These are phyloP conservation scores for Platismatia glauca DNA, from an alignment of 495 filamentous ascomycete species.

Conservation along the genomic window DNA sequence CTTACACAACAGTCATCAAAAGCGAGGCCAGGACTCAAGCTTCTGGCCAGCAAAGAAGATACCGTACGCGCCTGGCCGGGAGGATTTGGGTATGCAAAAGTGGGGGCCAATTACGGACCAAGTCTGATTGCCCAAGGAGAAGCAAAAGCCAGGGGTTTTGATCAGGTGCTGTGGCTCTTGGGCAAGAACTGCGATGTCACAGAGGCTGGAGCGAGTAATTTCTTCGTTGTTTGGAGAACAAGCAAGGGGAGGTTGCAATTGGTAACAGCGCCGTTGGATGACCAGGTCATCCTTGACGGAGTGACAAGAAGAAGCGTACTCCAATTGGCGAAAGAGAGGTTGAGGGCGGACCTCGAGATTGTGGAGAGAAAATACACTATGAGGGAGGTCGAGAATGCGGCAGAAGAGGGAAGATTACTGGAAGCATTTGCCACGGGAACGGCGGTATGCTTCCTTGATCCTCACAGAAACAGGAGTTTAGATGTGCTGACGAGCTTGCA, in stretches of 20 bases:
- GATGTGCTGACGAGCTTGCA: conserved; percentile 24
- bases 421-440: conserved; percentile 85
- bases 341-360: conserved; percentile 56
- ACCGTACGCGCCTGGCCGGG: conserved; percentile 86
- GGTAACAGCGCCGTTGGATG: conserved; percentile 72
- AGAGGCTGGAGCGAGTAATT: conserved; percentile 86
- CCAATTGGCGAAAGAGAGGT: conserved; percentile 56
- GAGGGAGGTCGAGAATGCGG: conserved; percentile 62
- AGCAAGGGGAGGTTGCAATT: conserved; percentile 60
- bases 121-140: conserved; percentile 64
- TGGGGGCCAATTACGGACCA: conserved; percentile 89
- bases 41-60: conserved; percentile 68
- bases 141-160: conserved; percentile 60
- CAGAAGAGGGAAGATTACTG: conserved; percentile 63
- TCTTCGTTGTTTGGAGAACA: conserved; percentile 77
- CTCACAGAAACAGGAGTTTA: neutral
- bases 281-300: conserved; percentile 75
- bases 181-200: conserved; percentile 66
- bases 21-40: conserved; percentile 51
- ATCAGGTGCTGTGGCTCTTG: conserved; percentile 91
- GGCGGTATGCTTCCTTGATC: conserved; percentile 49
- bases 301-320: conserved; percentile 72
- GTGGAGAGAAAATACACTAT: conserved; percentile 77
- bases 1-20: neutral
- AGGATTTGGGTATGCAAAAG: conserved; percentile 82